Evolutionary conservation across 2,329 filamentous ascomycete genomes (phyloP).

Genomic region (Pseudogymnoascus sp.): DNA sequence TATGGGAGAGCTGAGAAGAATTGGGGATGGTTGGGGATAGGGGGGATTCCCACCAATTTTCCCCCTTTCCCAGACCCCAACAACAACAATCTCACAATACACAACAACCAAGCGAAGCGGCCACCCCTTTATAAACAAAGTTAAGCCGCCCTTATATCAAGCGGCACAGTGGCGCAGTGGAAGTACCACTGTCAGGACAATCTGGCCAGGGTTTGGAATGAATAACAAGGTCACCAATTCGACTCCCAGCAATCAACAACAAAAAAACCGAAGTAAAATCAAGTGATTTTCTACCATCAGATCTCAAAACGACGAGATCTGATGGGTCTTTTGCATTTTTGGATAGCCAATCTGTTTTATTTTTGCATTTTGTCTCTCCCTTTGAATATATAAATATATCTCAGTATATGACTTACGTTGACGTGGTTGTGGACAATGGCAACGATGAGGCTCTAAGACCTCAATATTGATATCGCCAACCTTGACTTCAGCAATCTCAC

Average conservation of each 20-base stretch:
- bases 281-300: slow-evolving; percentile 7
- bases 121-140: not conserved
- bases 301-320: slow-evolving; percentile 1
- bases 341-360: not conserved
- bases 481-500: not conserved
- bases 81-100: not conserved
- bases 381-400: not conserved
- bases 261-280: not conserved
- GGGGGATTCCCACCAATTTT: not conserved
- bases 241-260: not conserved
- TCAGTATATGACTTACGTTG: not conserved
- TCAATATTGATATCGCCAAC: not conserved
- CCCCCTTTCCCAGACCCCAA: not conserved
- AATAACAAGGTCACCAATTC: not conserved
- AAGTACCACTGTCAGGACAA: slow-evolving; percentile 3
- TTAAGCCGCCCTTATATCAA: not conserved
- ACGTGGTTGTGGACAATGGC: not conserved
- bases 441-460: not conserved
- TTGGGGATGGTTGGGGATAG: not conserved
- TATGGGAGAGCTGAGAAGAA: not conserved
- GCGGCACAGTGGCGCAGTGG: slow-evolving; percentile 3
- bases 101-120: not conserved
- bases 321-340: slow-evolving; percentile 5
- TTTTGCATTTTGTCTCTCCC: not conserved
- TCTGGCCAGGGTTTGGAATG: not conserved